A percentile compares a stretch with the other conserved stretches of the same genome.
These are phyloP conservation scores for Paraphoma sp. DNA, from an alignment of 2,329 filamentous ascomycete species.

Conservation along the genomic window DNA sequence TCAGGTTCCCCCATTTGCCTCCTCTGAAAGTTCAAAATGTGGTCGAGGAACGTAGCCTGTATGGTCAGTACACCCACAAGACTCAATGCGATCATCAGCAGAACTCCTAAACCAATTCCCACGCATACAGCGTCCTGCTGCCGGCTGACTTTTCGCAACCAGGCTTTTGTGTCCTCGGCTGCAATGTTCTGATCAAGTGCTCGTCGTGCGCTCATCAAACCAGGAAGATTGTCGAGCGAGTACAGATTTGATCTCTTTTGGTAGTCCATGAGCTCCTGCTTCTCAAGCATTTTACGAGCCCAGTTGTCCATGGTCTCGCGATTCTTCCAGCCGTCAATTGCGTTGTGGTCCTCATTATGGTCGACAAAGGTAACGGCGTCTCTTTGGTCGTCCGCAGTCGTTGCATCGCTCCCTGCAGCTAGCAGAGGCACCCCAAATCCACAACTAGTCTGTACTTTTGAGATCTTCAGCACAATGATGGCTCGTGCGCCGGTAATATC, in stretches of 20 bases:
- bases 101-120: conserved; percentile 23
- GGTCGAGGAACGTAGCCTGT: conserved; percentile 24
- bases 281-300: conserved; percentile 57
- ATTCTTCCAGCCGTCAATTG: conserved; percentile 30
- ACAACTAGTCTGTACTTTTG: conserved; percentile 69
- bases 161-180: conserved; percentile 49
- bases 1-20: conserved; percentile 27
- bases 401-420: conserved; percentile 17
- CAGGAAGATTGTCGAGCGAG: conserved; percentile 32
- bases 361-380: conserved; percentile 29
- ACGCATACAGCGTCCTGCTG: conserved; percentile 32
- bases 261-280: conserved; percentile 61
- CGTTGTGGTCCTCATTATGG: conserved; percentile 20
- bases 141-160: conserved; percentile 28
- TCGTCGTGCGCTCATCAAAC: conserved; percentile 54
- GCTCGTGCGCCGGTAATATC: conserved; percentile 52
- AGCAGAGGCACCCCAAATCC: conserved; percentile 69
- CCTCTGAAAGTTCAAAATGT: conserved; percentile 31
- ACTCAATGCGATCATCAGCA: conserved; percentile 28
- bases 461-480: conserved; percentile 67
- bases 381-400: conserved; percentile 5
- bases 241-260: conserved; percentile 61
- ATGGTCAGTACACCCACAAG: conserved; percentile 23
- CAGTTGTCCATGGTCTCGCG: conserved; percentile 64
- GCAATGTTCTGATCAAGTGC: conserved; percentile 54